Conservation (phyloP, 1,139 yeast species). For the Pichia sp. region DNA sequence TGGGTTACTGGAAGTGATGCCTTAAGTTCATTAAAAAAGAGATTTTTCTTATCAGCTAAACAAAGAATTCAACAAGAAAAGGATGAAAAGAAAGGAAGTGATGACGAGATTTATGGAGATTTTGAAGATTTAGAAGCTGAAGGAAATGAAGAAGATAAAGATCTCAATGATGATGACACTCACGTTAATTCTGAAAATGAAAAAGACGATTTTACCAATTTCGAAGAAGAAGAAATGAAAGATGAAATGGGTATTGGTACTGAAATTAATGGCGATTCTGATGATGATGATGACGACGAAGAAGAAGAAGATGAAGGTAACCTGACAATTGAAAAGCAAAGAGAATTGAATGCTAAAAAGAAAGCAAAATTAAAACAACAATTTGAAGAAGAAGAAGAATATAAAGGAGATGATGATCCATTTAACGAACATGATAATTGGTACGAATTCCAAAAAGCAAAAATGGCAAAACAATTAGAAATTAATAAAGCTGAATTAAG, state of each 20-base stretch:
- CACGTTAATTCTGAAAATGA: conserved; percentile 2
- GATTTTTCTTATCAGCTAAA: conserved; percentile 68
- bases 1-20: conserved; percentile 41
- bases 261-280: conserved; percentile 37
- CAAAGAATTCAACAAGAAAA: conserved; percentile 29
- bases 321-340: conserved; percentile 56
- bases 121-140: conserved; percentile 48
- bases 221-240: conserved; percentile 26
- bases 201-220: conserved; percentile 26
- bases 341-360: conserved; percentile 78
- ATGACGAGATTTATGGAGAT: conserved; percentile 52
- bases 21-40: conserved; percentile 42
- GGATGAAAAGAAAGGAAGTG: conserved; percentile 32
- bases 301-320: conserved; percentile 34
- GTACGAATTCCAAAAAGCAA: conserved; percentile 96
- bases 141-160: conserved; percentile 25
- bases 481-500: conserved; percentile 79
- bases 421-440: conserved; percentile 83
- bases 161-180: neutral
- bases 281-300: conserved; percentile 32
- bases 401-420: conserved; percentile 50
- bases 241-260: conserved; percentile 29
- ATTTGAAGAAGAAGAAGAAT: conserved; percentile 76
- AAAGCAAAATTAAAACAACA: conserved; percentile 84
- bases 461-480: conserved; percentile 92